Base-by-base conservation (phyloP, 2,329 filamentous ascomycete species). In the Daldinia sp. region DNA sequence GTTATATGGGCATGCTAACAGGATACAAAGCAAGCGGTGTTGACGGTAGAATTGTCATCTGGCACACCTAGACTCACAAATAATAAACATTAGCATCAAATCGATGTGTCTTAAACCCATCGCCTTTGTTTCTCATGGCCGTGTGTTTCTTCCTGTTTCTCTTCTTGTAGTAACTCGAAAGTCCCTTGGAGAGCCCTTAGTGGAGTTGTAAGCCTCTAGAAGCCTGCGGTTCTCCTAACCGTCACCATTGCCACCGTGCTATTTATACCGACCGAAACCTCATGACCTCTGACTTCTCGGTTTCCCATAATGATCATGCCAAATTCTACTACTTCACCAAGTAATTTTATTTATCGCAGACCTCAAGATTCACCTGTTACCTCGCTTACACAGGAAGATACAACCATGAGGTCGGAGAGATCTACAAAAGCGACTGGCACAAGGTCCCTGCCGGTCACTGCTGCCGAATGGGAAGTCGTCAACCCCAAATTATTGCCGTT, bases 11-110 rank as follows among this genome's bases (percentile, higher is more conserved):
- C 9, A 57, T 48, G 64, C 77, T 82, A 76, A 79, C 72, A 68
- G 63, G 15, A 41, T 56, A 67, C 74, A 69, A 76, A 94, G 92
- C 92, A 72, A 94, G 90, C 79, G 93, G 93, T 73, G 92, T 96
- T 60, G 93, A 96, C 79, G 93, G 93, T 70, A 89, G 93, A 76
- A 84, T 96, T 73, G 92, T 95, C 57, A 88, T 96, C 73, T 96
- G 92, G 92, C 86, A 85, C 72, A 84, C 85, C 58, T 93, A 88
- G 78, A 78, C 30, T 28, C 37, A 48, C 39, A 71, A 64, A 75
- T 64, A 73, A 42, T 50, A 55, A 67, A 64, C 46, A 55, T n/a
- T 18, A 60, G 23, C 35, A 39, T 57, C 55, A 60, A 65, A 35
- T 48, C 37, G 41, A 63, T 33, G 7, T 72, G 65, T 68, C 48